Base-by-base conservation (phyloP, 2,329 filamentous ascomycete species). In the Colletotrichum abscissum region DNA sequence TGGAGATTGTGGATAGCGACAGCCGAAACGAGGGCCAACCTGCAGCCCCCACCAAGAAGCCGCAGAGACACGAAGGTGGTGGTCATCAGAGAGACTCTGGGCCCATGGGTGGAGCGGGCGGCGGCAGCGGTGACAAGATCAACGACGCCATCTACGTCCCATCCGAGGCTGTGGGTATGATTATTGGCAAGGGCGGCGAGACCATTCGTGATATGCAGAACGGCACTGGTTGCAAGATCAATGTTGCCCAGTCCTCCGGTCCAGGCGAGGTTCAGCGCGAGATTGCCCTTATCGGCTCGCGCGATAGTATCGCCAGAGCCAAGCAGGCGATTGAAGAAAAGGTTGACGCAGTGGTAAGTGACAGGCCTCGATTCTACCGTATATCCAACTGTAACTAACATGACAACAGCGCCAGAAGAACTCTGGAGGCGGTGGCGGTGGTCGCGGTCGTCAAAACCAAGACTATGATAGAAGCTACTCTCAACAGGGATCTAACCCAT, bases 151-250 rank as follows among this genome's bases (percentile, higher is more conserved):
- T 98, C 75, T 92, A 91, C 77, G 95, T 98, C 11, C 95, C 95
- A 14, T 96, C 95, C 26, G 95, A 98, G 81, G 93, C 95, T 6
- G 95, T 98, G 67, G 95, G 95, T 74, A 98, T 98, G 95, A 97
- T 98, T 76, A 98, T 98, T 74, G 95, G 95, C 76, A 97, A 97
- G 86, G 94, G 94, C 69, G 95, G 95, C 76, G 95, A 98, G 84
- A 97, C 95, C 0, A 98, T 98, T 80, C 95, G 95, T 76, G 94
- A 97, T 77, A 97, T 98, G 92, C 95, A 98, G 82, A 93, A 92
- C 79, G 89, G 87, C 38, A 97, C 94, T 5, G 93, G 94, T 58
- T 98, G 95, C 88, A 97, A 97, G 86, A 97, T 98, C 86, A 98
- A 98, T 78, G 95, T 98, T 30, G 94, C 94, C 38, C 94, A 94